Base-by-base conservation (phyloP, 176 grass and related monocot species). In the Triticum timopheevii region DNA sequence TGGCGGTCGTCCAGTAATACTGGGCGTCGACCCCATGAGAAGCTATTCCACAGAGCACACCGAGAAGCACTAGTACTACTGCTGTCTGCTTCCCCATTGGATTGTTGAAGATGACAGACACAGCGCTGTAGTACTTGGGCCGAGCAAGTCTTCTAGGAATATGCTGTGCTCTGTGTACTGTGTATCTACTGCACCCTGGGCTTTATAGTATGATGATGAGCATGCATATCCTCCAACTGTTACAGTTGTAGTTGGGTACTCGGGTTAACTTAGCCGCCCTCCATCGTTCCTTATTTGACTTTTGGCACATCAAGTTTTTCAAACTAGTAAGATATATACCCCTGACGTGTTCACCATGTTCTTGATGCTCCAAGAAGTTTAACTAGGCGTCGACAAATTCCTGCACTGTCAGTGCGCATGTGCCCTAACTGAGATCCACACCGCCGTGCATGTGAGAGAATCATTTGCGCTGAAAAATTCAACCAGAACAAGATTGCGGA, bases 321-420 rank as follows among this genome's bases (percentile, higher is more conserved):
- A 84, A 84, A 64, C 38, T 16, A 36, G 68, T 84, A 84, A 63
- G 76, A 87, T 84, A 88, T 72, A 11, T 0, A 11, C 31, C 52
- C 58, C 81, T 73, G 81, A 72, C 65, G 75, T 63, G 79, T 62
- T 71, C 4, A 63, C 80, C 86, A 78, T 88, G 86, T 83, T 88
- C 80, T 33, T 61, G 80, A 63, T 70, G 64, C 61, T 45, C 62
- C 30, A 79, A 84, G 67, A 79, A 70, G 50, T 11, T 83, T 70
- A 73, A 6, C 33, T 28, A 35, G 1, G 6, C 3, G 52, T 62
- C 15, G 1, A 73, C 39, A 79, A 88, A 63, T 88, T 88, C 28
- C 40, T 16, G 54, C 19, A 22, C 7, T 20, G 54, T 38, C 54
- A 59, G 39, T 20, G 30, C 16, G 50, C 87, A 84, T 84, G 81